Evolutionary conservation across 2,329 filamentous ascomycete genomes (phyloP).

Genomic region (Cladobotryum mycophilum): DNA sequence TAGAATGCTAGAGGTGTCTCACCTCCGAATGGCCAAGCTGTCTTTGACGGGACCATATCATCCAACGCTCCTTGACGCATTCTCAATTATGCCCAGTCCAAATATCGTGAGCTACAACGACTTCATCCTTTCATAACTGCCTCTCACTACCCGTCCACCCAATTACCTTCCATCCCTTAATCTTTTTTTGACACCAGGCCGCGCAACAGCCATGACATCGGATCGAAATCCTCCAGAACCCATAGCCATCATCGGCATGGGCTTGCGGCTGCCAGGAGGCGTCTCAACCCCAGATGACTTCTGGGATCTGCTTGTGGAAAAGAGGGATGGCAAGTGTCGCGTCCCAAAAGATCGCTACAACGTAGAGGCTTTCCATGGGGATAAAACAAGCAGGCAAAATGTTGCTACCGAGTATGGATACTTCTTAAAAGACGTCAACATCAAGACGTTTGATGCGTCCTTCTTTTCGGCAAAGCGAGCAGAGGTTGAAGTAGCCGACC

Average conservation of each 20-base stretch:
- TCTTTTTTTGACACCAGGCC: no score
- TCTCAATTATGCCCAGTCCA: no score
- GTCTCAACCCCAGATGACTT: conserved; percentile 20
- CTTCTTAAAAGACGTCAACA: conserved; percentile 20
- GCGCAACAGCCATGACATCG: not conserved
- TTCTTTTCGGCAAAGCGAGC: conserved; percentile 25
- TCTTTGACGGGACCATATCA: no score
- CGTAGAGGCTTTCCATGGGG: conserved; percentile 17
- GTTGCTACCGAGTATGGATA: conserved; percentile 18
- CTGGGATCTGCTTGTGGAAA: conserved; percentile 28
- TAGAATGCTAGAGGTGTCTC: no score
- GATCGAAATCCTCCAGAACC: conserved; percentile 12
- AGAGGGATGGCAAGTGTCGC: conserved; percentile 16
- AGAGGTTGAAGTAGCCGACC: conserved; percentile 26
- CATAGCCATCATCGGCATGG: conserved; percentile 30
- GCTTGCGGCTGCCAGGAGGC: conserved; percentile 25
- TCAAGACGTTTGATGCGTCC: conserved; percentile 22
- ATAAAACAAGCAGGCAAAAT: conserved; percentile 8
- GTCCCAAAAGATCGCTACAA: conserved; percentile 24
- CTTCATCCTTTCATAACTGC: no score
- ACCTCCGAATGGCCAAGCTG: no score
- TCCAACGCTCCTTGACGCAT: no score
- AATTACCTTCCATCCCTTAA: no score
- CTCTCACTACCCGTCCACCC: no score
- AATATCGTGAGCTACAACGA: no score